Evolutionary conservation across 345 rosid genomes (phyloP).

Genomic region (Erucastrum elatum): DNA sequence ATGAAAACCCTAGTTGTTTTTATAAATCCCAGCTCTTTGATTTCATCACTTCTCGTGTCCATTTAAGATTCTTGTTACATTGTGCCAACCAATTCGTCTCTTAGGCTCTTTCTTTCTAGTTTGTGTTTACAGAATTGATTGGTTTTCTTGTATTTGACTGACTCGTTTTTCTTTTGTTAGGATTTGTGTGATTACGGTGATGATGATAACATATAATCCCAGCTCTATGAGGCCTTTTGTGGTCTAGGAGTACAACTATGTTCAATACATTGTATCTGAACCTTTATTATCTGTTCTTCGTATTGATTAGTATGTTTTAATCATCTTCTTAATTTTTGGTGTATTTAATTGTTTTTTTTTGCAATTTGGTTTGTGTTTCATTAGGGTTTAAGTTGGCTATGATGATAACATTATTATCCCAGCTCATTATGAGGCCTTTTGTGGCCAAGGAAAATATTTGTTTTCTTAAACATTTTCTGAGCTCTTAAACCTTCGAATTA

Average conservation of each 20-base stretch:
- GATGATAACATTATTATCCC: slow-evolving; percentile 53
- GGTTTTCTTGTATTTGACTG: neutral
- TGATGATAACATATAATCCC: slow-evolving; percentile 44
- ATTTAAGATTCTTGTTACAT: neutral
- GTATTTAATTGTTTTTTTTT: neutral
- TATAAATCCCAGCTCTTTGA: neutral
- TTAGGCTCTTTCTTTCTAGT: neutral
- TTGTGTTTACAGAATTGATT: neutral
- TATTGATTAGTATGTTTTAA: neutral
- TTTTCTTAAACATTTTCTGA: slow-evolving; percentile 46
- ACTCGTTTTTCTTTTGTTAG: neutral
- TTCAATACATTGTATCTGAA: slow-evolving; percentile 33
- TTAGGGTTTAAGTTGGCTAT: slow-evolving; percentile 24
- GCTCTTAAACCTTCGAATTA: slow-evolving; percentile 9
- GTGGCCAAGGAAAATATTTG: slow-evolving; percentile 42
- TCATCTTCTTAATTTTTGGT: neutral
- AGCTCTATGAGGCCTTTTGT: slow-evolving; percentile 45
- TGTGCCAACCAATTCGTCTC: neutral
- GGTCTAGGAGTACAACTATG: slow-evolving; percentile 40
- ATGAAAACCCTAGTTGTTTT: neutral
- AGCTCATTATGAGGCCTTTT: slow-evolving; percentile 61
- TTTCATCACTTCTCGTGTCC: neutral
- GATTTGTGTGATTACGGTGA: neutral
- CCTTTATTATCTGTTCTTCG: neutral
- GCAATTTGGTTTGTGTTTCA: neutral